Evolutionary conservation across 2,329 filamentous ascomycete genomes (phyloP), one percentile per base, ranked within the genome.

Genomic region (Rutstroemia sydowiana): DNA sequence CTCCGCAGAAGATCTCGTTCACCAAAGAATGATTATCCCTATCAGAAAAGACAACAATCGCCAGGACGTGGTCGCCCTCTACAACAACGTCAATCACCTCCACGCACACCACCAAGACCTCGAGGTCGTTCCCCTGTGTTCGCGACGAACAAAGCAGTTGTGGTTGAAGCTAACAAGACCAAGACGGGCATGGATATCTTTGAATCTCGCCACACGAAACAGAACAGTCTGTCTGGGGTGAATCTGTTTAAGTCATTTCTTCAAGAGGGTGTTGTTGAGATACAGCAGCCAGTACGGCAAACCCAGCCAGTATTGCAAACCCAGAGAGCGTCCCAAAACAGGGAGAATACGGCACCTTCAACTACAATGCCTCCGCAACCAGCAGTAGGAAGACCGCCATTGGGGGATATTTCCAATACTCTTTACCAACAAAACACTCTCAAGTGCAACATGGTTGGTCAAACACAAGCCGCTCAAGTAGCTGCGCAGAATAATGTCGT

Each of bases 1-100:
- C 30, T 51, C 8, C 36, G 54, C 9, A 50, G 39, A 30, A 48
- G 44, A 48, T 55, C 52, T 14, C 52, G 47, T 44, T 34, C 32
- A 7, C 46, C 44, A 32, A 36, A 39, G n/a, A 10, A 30, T 9
- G 23, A 47, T 34, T 44, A 10, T 11, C 16, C 16, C 36, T 34
- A 28, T 31, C 7, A 21, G 13, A 49, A 55, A 20, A 16, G 18
- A 47, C 28, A 46, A 16, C 9, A 23, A 16, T 52, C 54, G 13
- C 46, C 48, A 11, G 7, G 20, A 14, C 31, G 40, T 28, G 46
- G 32, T 18, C 36, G 52, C 23, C 51, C 32, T 10, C 13, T 30
- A 30, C 51, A 42, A 46, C 32, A 46, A 16, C 41, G 41, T 30
- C 32, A 46, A 16, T 51, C 41, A 8, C 48, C 41, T 16, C 31